A percentile compares a stretch with the other conserved stretches of the same genome.
phyloP scores from a whole-genome alignment of 78 protist genomes.

The Tieghemostelium lacteum region DNA sequence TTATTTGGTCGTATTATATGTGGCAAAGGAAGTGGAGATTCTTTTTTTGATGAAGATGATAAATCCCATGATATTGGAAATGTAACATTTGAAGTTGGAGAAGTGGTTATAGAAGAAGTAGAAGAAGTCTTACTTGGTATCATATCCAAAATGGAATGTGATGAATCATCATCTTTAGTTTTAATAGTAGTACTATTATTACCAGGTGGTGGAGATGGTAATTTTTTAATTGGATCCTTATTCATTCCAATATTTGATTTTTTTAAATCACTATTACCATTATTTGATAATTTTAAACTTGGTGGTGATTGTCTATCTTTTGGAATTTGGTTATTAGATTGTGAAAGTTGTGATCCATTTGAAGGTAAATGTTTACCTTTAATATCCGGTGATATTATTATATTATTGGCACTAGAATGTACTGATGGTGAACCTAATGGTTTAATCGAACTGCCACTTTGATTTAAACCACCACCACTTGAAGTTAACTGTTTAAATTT shows the following conservation, averaged over 20 bases:
- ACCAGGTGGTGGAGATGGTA: not conserved
- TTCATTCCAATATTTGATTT: not conserved
- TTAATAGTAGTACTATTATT: not conserved
- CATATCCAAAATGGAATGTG: constrained; percentile 55
- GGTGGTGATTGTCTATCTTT: too few species aligned
- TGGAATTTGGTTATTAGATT: too few species aligned
- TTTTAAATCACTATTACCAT: not conserved
- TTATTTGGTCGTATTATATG: too few species aligned
- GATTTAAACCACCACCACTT: too few species aligned
- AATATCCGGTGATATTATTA: too few species aligned
- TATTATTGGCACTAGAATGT: too few species aligned
- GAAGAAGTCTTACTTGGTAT: constrained; percentile 11
- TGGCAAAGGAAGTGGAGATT: too few species aligned
- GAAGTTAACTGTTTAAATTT: not conserved
- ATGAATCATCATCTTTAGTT: not conserved
- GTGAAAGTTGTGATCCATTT: too few species aligned
- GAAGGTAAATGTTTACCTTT: too few species aligned
- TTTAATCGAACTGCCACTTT: too few species aligned
- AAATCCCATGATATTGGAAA: constrained; percentile 69
- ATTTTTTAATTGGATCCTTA: not conserved
- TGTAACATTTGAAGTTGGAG: not conserved
- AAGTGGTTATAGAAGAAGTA: not conserved
- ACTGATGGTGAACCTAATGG: not conserved
- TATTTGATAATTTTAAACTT: too few species aligned
- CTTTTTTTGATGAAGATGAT: not conserved